These are phyloP conservation scores for Ogataea philodendri DNA, from an alignment of 805 yeast genomes.

Conservation along the genomic window DNA sequence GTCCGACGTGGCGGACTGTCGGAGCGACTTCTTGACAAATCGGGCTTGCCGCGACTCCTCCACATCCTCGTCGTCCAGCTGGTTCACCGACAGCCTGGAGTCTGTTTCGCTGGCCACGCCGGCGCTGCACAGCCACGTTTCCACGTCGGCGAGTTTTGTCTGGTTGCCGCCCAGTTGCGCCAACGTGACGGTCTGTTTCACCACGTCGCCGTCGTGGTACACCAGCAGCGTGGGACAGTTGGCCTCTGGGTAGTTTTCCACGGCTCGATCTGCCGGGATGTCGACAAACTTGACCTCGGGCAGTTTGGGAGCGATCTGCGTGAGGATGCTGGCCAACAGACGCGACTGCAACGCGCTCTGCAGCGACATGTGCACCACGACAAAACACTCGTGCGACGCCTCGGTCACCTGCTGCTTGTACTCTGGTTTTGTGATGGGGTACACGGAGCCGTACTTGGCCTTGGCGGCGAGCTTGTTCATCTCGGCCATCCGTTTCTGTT, in stretches of 20 bases:
- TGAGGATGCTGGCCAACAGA: constrained; percentile 58
- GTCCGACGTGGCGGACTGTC: constrained; percentile 38
- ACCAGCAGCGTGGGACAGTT: constrained; percentile 90
- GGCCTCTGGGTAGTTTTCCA: constrained; percentile 85
- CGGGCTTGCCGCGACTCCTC: constrained; percentile 52
- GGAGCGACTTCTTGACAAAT: constrained; percentile 56
- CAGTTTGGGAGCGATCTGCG: constrained; percentile 60
- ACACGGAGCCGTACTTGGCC: constrained; percentile 69
- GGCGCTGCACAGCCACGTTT: constrained; percentile 61
- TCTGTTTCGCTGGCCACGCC: constrained; percentile 69
- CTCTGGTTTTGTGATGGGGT: constrained; percentile 81
- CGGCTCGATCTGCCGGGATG: constrained; percentile 86
- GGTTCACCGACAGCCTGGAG: constrained; percentile 59
- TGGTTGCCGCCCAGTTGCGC: constrained; percentile 82
- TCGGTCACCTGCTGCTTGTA: constrained; percentile 82
- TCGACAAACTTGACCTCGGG: constrained; percentile 88
- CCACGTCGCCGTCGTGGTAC: constrained; percentile 73
- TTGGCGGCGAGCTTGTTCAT: constrained; percentile 55
- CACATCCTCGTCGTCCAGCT: constrained; percentile 51
- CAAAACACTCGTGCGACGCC: constrained; percentile 64
- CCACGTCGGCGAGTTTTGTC: constrained; percentile 67
- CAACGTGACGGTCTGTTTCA: constrained; percentile 78
- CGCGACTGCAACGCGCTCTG: constrained; percentile 72
- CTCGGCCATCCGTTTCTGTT: constrained; percentile 75
- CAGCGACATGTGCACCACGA: constrained; percentile 74